phyloP scores from a whole-genome alignment of 1,284 basidiomycete genomes.

The Sparassis latifolia region DNA sequence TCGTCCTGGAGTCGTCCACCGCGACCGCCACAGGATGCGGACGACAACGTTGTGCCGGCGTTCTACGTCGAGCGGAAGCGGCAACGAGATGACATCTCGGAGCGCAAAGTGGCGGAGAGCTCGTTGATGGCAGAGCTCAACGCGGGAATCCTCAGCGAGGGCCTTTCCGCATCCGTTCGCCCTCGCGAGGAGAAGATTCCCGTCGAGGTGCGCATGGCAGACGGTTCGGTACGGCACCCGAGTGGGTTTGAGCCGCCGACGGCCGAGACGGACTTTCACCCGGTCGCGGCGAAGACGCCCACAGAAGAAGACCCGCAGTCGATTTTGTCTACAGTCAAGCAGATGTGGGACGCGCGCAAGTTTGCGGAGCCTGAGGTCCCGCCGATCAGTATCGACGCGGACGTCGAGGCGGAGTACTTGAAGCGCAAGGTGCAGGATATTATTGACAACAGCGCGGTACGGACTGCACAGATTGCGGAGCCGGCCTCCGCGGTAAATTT shows the following conservation, averaged over 20 bases:
- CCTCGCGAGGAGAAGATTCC: constrained; percentile 28
- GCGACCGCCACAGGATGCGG: constrained; percentile 21
- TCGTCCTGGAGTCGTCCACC: constrained; percentile 23
- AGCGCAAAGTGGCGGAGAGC: constrained; percentile 29
- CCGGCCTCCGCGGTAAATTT: background rate
- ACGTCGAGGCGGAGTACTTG: constrained; percentile 13
- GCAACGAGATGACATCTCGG: constrained; percentile 25
- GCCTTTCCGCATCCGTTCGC: constrained; percentile 25
- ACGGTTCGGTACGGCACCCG: constrained; percentile 26
- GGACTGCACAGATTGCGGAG: constrained; percentile 1
- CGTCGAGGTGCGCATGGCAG: constrained; percentile 24
- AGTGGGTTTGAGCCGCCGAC: constrained; percentile 29
- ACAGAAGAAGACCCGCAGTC: constrained; percentile 17
- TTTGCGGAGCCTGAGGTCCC: constrained; percentile 8
- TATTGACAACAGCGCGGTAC: constrained; percentile 3
- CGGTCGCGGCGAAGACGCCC: constrained; percentile 19
- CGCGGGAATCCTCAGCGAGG: constrained; percentile 28
- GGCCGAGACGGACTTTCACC: constrained; percentile 26
- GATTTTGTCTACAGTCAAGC: constrained; percentile 19
- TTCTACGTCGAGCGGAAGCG: constrained; percentile 29
- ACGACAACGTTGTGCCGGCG: constrained; percentile 26
- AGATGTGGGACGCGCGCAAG: constrained; percentile 21
- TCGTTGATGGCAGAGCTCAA: constrained; percentile 29
- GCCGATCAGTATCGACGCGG: constrained; percentile 7
- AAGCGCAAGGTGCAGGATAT: constrained; percentile 7